Evolutionary conservation across 495 filamentous ascomycete species (phyloP).

Genomic region (Penicillium atrosanguineum): DNA sequence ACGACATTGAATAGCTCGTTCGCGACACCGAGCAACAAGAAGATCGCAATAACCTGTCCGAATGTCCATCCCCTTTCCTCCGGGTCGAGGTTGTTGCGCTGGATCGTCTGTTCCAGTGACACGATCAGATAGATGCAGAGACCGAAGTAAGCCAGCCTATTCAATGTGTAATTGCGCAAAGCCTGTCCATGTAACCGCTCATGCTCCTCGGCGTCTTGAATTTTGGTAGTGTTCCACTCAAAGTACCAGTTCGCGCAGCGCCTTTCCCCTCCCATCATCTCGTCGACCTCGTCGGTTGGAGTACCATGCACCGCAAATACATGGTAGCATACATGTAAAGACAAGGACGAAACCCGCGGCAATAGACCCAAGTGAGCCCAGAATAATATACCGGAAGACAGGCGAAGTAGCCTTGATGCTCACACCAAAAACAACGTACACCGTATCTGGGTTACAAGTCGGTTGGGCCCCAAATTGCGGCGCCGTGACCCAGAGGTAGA

Average conservation of each 20-base stretch:
- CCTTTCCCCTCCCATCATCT: not conserved
- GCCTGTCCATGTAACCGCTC: slow-evolving; percentile 5
- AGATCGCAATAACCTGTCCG: slow-evolving; percentile 21
- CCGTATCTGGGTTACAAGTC: slow-evolving; percentile 9
- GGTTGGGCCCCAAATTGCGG: slow-evolving; percentile 16
- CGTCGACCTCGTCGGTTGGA: not conserved
- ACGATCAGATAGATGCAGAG: slow-evolving; percentile 19
- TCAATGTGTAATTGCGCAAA: slow-evolving; percentile 10
- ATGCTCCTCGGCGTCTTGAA: not conserved
- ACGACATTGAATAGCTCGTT: slow-evolving; percentile 19
- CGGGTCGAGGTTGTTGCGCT: slow-evolving; percentile 11
- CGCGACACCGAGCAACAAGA: slow-evolving; percentile 17
- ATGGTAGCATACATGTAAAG: slow-evolving; percentile 15
- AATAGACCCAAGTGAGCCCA: slow-evolving; percentile 5
- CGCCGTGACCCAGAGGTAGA: slow-evolving; percentile 17
- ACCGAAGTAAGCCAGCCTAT: slow-evolving; percentile 12
- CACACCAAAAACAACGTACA: slow-evolving; percentile 17
- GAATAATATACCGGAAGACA: slow-evolving; percentile 18
- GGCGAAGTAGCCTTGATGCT: slow-evolving; percentile 17
- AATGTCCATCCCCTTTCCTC: slow-evolving; percentile 18
- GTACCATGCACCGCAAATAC: slow-evolving; percentile 8
- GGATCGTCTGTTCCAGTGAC: slow-evolving; percentile 21
- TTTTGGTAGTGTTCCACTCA: not conserved
- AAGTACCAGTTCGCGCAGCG: slow-evolving; percentile 8
- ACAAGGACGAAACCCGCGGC: slow-evolving; percentile 5